Percentiles rank a stretch among this genome's conserved stretches.
These are phyloP conservation scores for Pythium oligandrum DNA, from an alignment of 352 stramenopile species.

Conservation along the genomic window DNA sequence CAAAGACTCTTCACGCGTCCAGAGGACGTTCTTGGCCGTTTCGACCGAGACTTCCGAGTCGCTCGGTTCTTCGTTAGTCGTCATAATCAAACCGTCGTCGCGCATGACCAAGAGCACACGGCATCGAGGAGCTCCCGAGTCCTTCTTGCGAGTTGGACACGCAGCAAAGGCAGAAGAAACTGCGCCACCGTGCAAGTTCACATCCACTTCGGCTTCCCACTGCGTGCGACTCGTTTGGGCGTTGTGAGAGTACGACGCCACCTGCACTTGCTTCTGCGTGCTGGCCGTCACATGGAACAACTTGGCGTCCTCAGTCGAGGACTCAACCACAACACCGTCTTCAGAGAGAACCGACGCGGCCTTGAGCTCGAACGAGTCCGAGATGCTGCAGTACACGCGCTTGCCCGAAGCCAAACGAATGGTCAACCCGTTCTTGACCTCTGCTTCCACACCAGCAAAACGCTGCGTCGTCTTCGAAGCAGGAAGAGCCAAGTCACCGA, in stretches of 20 bases:
- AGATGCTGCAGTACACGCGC: conserved; percentile 51
- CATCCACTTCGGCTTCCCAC: conserved; percentile 47
- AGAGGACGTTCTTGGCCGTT: conserved; percentile 33
- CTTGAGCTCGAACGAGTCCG: conserved; percentile 28
- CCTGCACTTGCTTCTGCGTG: conserved; percentile 20
- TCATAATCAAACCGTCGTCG: conserved; percentile 70
- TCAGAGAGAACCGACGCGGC: conserved; percentile 32
- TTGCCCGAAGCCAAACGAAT: conserved; percentile 48
- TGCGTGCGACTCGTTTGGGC: conserved; percentile 19
- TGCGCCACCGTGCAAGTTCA: conserved; percentile 42
- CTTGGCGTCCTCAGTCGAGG: conserved; percentile 42
- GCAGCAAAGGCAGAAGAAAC: conserved; percentile 48
- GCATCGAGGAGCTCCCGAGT: conserved; percentile 33
- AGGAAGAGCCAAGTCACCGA: no score
- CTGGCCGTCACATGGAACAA: conserved; percentile 45
- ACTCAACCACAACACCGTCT: conserved; percentile 44
- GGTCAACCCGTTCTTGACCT: conserved; percentile 43
- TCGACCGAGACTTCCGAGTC: conserved; percentile 7
- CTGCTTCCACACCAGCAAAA: conserved; percentile 35
- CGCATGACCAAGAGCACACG: conserved; percentile 61
- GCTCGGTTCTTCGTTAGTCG: conserved; percentile 45
- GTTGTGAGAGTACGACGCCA: conserved; percentile 43
- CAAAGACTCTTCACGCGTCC: conserved; percentile 75
- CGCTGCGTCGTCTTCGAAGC: conserved; percentile 12
- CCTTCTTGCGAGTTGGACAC: conserved; percentile 57